Percentiles rank a stretch among this genome's conserved stretches.
Conservation (phyloP, 495 filamentous ascomycete species). For the Lasiosphaeria miniovina region DNA sequence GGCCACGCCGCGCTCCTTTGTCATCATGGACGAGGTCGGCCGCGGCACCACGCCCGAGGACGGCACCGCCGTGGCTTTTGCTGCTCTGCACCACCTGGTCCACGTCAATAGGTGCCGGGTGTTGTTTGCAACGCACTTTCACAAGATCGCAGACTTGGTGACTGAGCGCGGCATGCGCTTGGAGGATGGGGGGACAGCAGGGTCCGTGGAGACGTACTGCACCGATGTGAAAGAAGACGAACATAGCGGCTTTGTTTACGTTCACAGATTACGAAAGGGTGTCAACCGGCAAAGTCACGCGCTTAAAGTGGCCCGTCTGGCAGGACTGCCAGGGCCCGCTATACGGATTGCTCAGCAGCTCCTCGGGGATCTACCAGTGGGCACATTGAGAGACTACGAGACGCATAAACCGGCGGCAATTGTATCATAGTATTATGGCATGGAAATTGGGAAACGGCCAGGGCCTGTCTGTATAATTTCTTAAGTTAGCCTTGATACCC, state of each 20-base stretch:
- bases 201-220: slow-evolving; percentile 77
- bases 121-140: slow-evolving; percentile 95
- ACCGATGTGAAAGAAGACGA: slow-evolving; percentile 79
- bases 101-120: slow-evolving; percentile 70
- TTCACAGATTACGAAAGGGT: slow-evolving; percentile 75
- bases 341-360: slow-evolving; percentile 54
- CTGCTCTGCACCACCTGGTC: slow-evolving; percentile 78
- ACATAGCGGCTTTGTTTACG: slow-evolving; percentile 71
- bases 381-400: slow-evolving; percentile 5
- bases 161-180: slow-evolving; percentile 30
- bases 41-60: slow-evolving; percentile 91
- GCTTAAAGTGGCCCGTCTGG: slow-evolving; percentile 84
- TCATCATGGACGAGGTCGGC: slow-evolving; percentile 99
- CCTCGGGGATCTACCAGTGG: slow-evolving; percentile 26
- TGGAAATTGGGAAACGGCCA: background rate
- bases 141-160: slow-evolving; percentile 73
- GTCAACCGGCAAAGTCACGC: slow-evolving; percentile 87
- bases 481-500: slow-evolving; percentile 34
- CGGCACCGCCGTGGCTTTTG: slow-evolving; percentile 85
- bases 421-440: slow-evolving; percentile 6
- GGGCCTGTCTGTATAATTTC: slow-evolving; percentile 1
- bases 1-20: slow-evolving; percentile 71
- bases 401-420: background rate
- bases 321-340: slow-evolving; percentile 65
- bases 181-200: slow-evolving; percentile 38